Evolutionary conservation across 768 basidiomycete species (phyloP).

Genomic region (Suillus placidus): DNA sequence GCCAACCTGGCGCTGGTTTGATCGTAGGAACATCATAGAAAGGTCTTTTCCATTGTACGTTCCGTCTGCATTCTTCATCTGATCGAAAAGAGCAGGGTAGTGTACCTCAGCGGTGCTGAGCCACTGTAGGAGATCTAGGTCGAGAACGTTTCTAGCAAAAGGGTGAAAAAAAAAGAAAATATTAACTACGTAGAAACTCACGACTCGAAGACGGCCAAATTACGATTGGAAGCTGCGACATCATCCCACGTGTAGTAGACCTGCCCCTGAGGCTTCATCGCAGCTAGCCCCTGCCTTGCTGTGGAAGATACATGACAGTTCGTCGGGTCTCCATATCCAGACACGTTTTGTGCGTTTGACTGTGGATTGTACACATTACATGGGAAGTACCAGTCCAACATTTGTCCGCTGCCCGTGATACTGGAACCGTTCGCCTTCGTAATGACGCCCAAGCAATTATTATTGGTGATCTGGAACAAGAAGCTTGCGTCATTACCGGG

Average conservation of each 20-base stretch:
- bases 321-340: conserved; percentile 62
- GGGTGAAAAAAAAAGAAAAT: conserved; percentile 11
- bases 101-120: conserved; percentile 78
- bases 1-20: conserved; percentile 65
- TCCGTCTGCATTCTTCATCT: conserved; percentile 67
- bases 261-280: conserved; percentile 66
- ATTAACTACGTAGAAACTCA: conserved; percentile 45
- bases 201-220: conserved; percentile 94
- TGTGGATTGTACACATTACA: conserved; percentile 89
- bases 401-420: conserved; percentile 63
- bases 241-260: conserved; percentile 96
- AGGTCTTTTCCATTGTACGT: conserved; percentile 84
- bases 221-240: conserved; percentile 64
- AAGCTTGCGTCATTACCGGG: conserved; percentile 92
- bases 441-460: conserved; percentile 79
- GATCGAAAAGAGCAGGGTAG: conserved; percentile 83
- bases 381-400: conserved; percentile 95
- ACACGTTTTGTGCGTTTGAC: conserved; percentile 65
- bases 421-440: conserved; percentile 68
- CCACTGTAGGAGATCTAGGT: conserved; percentile 85
- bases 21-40: conserved; percentile 81
- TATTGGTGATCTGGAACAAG: conserved; percentile 90
- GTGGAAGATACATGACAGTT: conserved; percentile 71
- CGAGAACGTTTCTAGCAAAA: conserved; percentile 73
- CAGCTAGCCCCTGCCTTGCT: conserved; percentile 56